Evolutionary conservation across 345 rosid species (phyloP).

Genomic region (Eucalyptus regnans): DNA sequence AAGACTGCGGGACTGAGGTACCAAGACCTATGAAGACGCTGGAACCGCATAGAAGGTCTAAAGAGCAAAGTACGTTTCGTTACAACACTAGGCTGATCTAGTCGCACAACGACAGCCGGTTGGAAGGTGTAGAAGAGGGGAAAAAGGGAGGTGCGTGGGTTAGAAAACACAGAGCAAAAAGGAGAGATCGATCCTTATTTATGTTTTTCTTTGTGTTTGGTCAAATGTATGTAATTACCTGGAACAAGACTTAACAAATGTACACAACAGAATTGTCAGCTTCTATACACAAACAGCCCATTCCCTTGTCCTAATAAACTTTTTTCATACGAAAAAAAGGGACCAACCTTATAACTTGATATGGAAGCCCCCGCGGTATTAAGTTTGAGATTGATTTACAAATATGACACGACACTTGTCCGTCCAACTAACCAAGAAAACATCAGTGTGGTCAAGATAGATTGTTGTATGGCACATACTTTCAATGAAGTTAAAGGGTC

Average conservation of each 20-base stretch:
- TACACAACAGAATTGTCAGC: not conserved
- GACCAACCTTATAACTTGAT: not conserved
- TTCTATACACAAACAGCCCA: not conserved
- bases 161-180: not conserved
- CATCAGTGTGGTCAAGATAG: not conserved
- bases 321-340: not conserved
- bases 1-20: conserved; percentile 8
- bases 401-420: not conserved
- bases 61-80: not conserved
- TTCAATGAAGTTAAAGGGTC: too few species aligned
- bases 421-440: not conserved
- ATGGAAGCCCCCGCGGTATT: not conserved
- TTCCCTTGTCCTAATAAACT: not conserved
- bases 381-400: not conserved
- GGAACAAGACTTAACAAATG: not conserved
- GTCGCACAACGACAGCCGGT: not conserved
- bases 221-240: not conserved
- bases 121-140: not conserved
- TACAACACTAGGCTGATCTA: not conserved
- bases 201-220: not conserved
- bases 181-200: not conserved
- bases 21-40: not conserved
- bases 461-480: too few species aligned
- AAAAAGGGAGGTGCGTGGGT: not conserved
- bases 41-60: not conserved